These are phyloP conservation scores for Strobilomyces echinocephalus DNA, from an alignment of 768 basidiomycete species.

Conservation along the genomic window DNA sequence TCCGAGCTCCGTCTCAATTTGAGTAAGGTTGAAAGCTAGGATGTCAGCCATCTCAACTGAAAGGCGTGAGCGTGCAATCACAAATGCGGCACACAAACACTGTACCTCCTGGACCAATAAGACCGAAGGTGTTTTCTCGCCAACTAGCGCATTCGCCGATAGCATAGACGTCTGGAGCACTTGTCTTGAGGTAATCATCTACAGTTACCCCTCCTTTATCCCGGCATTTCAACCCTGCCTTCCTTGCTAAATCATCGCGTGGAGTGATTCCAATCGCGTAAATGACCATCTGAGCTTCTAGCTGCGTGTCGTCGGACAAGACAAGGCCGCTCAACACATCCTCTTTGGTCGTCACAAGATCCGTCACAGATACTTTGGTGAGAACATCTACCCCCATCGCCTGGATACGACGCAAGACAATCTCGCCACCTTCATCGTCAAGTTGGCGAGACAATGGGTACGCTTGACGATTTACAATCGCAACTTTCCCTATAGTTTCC, in stretches of 20 bases:
- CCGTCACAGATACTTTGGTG: conserved; percentile 36
- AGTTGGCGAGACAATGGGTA: conserved; percentile 58
- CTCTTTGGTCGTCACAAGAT: conserved; percentile 35
- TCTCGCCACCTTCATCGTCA: conserved; percentile 53
- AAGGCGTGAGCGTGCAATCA: background rate
- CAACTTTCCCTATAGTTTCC: conserved; percentile 40
- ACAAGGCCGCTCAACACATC: conserved; percentile 44
- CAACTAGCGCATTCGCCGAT: conserved; percentile 76
- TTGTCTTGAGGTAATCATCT: conserved; percentile 53
- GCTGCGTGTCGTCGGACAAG: conserved; percentile 42
- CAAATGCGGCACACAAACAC: background rate
- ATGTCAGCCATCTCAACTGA: conserved; percentile 70
- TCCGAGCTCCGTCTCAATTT: conserved; percentile 41
- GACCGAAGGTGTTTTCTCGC: conserved; percentile 62
- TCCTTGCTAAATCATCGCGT: conserved; percentile 60
- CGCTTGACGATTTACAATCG: conserved; percentile 48
- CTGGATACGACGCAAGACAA: conserved; percentile 56
- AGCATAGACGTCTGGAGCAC: conserved; percentile 56
- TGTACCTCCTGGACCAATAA: conserved; percentile 65
- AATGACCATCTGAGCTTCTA: conserved; percentile 53
- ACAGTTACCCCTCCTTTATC: conserved; percentile 55
- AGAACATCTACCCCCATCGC: conserved; percentile 55
- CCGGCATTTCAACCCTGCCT: conserved; percentile 47
- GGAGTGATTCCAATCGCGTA: conserved; percentile 69
- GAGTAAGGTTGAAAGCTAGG: conserved; percentile 66